These are phyloP conservation scores for Beauveria medogensis DNA, from an alignment of 2,329 filamentous ascomycete genomes.

Conservation along the genomic window DNA sequence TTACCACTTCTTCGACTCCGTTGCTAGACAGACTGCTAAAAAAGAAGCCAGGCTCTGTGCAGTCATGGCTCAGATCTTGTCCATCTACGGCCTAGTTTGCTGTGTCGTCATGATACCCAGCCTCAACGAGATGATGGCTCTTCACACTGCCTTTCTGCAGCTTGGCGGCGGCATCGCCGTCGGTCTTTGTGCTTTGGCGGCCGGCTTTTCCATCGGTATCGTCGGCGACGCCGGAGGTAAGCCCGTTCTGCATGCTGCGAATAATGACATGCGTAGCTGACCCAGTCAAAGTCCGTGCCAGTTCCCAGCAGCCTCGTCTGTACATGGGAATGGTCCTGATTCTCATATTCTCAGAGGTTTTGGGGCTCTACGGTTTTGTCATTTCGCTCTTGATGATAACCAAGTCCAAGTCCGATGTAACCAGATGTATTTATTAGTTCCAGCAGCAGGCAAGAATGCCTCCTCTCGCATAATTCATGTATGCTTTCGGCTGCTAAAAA, in stretches of 20 bases:
- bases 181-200: slow-evolving; percentile 36
- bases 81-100: slow-evolving; percentile 38
- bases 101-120: slow-evolving; percentile 36
- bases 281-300: slow-evolving; percentile 30
- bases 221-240: slow-evolving; percentile 37
- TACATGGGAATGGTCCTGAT: slow-evolving; percentile 41
- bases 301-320: slow-evolving; percentile 37
- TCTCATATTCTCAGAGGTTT: slow-evolving; percentile 39
- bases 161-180: slow-evolving; percentile 36
- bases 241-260: slow-evolving; percentile 11
- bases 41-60: slow-evolving; percentile 26
- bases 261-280: neutral
- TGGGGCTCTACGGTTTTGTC: slow-evolving; percentile 38
- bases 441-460: no score
- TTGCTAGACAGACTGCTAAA: neutral
- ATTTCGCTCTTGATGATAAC: slow-evolving; percentile 42
- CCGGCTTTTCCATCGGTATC: slow-evolving; percentile 39
- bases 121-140: slow-evolving; percentile 32
- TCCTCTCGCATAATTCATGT: neutral
- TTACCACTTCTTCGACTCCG: neutral
- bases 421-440: slow-evolving; percentile 22
- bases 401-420: slow-evolving; percentile 30
- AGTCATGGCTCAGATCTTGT: slow-evolving; percentile 41
- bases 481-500: neutral
- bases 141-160: slow-evolving; percentile 36